These are phyloP conservation scores for Fusarium sp. DNA, from an alignment of 2,329 filamentous ascomycete species.

Conservation along the genomic window DNA sequence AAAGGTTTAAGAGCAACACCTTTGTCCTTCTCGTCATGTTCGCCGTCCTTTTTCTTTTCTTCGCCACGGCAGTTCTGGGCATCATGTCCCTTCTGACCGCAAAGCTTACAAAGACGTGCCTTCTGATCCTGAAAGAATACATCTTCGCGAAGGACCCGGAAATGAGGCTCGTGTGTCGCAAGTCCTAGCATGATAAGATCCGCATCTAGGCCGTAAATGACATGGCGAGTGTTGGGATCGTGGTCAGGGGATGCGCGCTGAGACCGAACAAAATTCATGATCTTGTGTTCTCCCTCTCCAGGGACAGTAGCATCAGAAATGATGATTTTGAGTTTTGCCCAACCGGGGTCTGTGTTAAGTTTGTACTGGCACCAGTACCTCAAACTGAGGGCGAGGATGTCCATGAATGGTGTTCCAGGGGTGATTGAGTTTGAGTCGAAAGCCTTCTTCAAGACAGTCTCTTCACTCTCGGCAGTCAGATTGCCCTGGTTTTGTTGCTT, in stretches of 20 bases:
- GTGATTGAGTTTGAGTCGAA: conserved; percentile 93
- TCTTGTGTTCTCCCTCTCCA: conserved; percentile 98
- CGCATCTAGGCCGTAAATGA: conserved; percentile 97
- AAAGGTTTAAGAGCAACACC: conserved; percentile 84
- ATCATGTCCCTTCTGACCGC: conserved; percentile 92
- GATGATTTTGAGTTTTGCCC: conserved; percentile 96
- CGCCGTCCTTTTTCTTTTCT: conserved; percentile 80
- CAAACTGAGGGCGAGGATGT: conserved; percentile 88
- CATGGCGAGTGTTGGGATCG: conserved; percentile 96
- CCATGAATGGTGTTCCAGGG: conserved; percentile 98
- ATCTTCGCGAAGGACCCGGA: conserved; percentile 95
- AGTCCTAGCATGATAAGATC: conserved; percentile 99
- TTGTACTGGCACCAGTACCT: conserved; percentile 99
- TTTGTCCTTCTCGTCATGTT: conserved; percentile 85
- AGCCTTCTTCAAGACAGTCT: conserved; percentile 82
- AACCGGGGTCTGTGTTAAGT: conserved; percentile 94
- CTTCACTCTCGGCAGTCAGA: conserved; percentile 71
- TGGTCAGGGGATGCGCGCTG: conserved; percentile 92
- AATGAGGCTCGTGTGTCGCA: conserved; percentile 96
- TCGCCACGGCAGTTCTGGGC: conserved; percentile 86
- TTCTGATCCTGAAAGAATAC: conserved; percentile 94
- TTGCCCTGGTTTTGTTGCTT: conserved; percentile 80
- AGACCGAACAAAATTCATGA: conserved; percentile 97
- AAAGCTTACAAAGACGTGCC: conserved; percentile 84
- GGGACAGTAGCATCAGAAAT: conserved; percentile 98